Base-by-base conservation (phyloP, 441 rosid genomes). In the Euphorbia celastroides region DNA sequence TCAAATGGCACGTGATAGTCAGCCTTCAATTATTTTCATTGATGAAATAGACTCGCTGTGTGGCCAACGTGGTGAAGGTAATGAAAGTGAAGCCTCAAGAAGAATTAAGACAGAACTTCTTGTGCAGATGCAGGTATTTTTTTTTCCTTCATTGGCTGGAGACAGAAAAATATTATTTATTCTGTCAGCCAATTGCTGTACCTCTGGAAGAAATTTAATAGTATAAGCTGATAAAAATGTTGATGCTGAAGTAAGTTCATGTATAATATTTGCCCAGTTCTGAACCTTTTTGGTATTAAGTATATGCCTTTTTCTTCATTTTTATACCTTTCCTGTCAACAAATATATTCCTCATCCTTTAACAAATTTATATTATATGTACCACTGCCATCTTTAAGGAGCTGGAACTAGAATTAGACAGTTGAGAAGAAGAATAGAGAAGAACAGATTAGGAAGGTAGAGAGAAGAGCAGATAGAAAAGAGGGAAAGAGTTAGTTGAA, bases 1-100 rank as follows among this genome's bases (percentile, higher is more conserved):
- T 57, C 85, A 91, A 77, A 94, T 92, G 99, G 97, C 99, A 66
- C 96, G 98, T 20, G 98, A 92, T 77, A 89, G 99, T 86, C 86
- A 97, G 72, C 99, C 99, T 0, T 91, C 99, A 23, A 94, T 94
- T 68, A 94, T 94, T 56, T 94, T 94, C 70, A 56, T 94, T 57
- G 99, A 94, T 80, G 99, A 94, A 83, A 94, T 94, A 60, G 99
- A 94, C 85, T 94, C 99, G 73, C 78, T 94, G 72, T 92, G 99
- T 42, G 99, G 99, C 58, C 86, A 82, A 71, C 98, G 99, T 73
- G 99, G 99, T 56, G 99, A 94, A 77, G 97, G 99, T 72, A 94
- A 94, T 50, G 99, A 94, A 77, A 94, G 99, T 75, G 99, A 94
- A 92, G 99, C 99, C 61, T 94, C 99, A 59, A 88, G 99, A 78